Percentiles rank a stretch among this genome's conserved stretches.
Conservation (phyloP, 352 stramenopile species). For the Pythium phragmitis region DNA sequence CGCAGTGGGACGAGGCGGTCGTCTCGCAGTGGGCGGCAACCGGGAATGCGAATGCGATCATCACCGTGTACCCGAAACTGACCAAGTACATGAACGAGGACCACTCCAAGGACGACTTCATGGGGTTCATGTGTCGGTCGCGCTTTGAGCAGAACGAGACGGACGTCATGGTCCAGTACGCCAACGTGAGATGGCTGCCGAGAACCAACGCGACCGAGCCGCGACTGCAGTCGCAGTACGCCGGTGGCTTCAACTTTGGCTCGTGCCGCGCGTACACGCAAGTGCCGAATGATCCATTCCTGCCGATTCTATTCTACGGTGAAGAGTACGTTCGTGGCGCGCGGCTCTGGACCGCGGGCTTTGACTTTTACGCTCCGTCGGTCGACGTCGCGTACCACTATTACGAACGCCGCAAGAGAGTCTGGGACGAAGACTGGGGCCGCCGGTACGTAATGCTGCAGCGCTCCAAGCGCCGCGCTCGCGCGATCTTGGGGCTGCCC, state of each 20-base stretch:
- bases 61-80: constrained; percentile 76
- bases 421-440: constrained; percentile 75
- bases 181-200: constrained; percentile 50
- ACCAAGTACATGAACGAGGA: constrained; percentile 43
- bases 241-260: constrained; percentile 79
- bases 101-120: constrained; percentile 43
- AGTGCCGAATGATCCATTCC: constrained; percentile 74
- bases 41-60: constrained; percentile 66
- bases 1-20: constrained; percentile 65
- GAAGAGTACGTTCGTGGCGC: constrained; percentile 73
- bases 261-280: constrained; percentile 54
- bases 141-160: constrained; percentile 61
- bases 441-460: constrained; percentile 59
- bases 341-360: constrained; percentile 70
- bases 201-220: constrained; percentile 63
- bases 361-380: constrained; percentile 75
- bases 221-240: constrained; percentile 66
- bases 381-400: constrained; percentile 73
- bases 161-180: constrained; percentile 76
- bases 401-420: constrained; percentile 70
- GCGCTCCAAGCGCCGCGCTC: constrained; percentile 62
- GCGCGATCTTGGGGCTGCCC: constrained; percentile 48
- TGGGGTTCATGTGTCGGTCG: constrained; percentile 72
- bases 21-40: constrained; percentile 63
- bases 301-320: constrained; percentile 70